Evolutionary conservation across 306 rosid genomes (phyloP).

Genomic region (Dalbergia cochinchinensis): DNA sequence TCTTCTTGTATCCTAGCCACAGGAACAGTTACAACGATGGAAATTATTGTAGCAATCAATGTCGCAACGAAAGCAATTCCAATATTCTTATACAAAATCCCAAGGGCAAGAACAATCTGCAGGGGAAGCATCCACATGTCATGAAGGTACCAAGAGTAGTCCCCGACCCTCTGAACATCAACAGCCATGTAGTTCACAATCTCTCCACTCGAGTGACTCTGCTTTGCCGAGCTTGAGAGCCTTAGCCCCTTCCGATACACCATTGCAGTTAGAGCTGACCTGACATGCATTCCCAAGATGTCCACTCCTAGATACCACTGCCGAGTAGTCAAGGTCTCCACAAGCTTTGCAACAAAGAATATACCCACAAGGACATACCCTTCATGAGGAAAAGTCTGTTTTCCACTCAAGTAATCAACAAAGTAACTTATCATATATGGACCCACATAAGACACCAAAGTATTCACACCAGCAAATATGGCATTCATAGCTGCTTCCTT

Average conservation of each 20-base stretch:
- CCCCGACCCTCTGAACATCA: slow-evolving; percentile 90
- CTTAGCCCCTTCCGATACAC: slow-evolving; percentile 83
- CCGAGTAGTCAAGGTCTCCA: slow-evolving; percentile 85
- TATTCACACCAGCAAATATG: slow-evolving; percentile 75
- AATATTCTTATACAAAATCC: slow-evolving; percentile 83
- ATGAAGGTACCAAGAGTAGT: slow-evolving; percentile 91
- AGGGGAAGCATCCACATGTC: slow-evolving; percentile 94
- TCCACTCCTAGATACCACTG: slow-evolving; percentile 96
- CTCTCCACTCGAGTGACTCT: slow-evolving; percentile 90
- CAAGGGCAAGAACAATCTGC: slow-evolving; percentile 84
- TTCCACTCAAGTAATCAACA: slow-evolving; percentile 85
- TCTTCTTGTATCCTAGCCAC: slow-evolving; percentile 81
- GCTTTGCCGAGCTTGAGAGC: slow-evolving; percentile 85
- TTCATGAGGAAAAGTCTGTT: slow-evolving; percentile 71
- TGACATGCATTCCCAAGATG: slow-evolving; percentile 91
- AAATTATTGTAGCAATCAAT: slow-evolving; percentile 80
- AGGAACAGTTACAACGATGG: slow-evolving; percentile 81
- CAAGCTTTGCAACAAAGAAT: slow-evolving; percentile 79
- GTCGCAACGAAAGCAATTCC: slow-evolving; percentile 87
- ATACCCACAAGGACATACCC: slow-evolving; percentile 81
- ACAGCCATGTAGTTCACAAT: slow-evolving; percentile 93
- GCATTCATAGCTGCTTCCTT: slow-evolving; percentile 90
- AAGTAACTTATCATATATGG: slow-evolving; percentile 90
- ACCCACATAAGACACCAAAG: slow-evolving; percentile 85
- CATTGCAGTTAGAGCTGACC: slow-evolving; percentile 90